phyloP scores from a whole-genome alignment of 176 grass and related monocot genomes.

The Chloris gayana region DNA sequence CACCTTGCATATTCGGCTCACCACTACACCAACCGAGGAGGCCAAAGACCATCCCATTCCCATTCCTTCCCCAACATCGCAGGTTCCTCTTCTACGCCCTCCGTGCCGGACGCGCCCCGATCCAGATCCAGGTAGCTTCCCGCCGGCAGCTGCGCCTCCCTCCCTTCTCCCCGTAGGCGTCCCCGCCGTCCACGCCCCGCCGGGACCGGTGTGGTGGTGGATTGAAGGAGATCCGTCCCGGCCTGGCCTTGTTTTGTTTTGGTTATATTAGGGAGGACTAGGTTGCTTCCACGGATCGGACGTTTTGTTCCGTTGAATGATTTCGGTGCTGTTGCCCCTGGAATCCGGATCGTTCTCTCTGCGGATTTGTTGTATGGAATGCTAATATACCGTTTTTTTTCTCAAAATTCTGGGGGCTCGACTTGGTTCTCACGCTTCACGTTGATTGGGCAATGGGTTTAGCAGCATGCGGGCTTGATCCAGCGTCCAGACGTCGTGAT shows the following conservation, averaged over 20 bases:
- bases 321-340: not conserved
- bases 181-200: not conserved
- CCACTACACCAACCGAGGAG: constrained; percentile 6
- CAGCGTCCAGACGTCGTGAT: not conserved
- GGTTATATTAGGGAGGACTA: not conserved
- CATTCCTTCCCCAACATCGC: constrained; percentile 18
- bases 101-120: constrained; percentile 28
- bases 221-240: constrained; percentile 8
- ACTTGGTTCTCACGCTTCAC: no score
- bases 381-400: not conserved
- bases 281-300: not conserved
- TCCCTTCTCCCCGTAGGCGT: not conserved
- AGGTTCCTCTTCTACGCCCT: not conserved
- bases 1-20: constrained; percentile 9
- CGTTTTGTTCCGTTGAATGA: not conserved
- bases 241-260: not conserved
- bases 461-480: not conserved
- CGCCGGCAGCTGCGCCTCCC: constrained; percentile 10
- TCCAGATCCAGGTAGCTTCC: constrained; percentile 33
- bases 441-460: constrained; percentile 1
- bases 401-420: no score
- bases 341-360: not conserved
- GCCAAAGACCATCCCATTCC: not conserved
- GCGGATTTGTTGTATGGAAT: not conserved
- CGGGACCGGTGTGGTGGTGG: not conserved